Evolutionary conservation across 2,329 filamentous ascomycete genomes (phyloP).

Genomic region (Amauroascus niger): DNA sequence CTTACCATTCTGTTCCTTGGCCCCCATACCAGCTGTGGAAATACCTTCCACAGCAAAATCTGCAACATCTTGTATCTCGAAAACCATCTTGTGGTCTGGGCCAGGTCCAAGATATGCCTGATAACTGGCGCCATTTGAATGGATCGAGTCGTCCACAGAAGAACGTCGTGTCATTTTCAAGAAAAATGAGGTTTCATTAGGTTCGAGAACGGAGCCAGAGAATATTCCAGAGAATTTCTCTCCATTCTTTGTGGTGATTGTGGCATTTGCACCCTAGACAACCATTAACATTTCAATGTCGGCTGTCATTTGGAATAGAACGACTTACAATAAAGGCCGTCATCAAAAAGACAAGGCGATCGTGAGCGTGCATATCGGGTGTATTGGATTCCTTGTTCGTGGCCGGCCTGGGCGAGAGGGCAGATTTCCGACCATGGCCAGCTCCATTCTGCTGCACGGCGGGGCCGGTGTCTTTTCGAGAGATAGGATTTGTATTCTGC

Average conservation of each 20-base stretch:
- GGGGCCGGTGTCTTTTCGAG: conserved; percentile 42
- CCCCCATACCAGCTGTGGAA: conserved; percentile 42
- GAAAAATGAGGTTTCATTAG: conserved; percentile 45
- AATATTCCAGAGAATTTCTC: conserved; percentile 54
- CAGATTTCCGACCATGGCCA: conserved; percentile 36
- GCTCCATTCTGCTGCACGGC: conserved; percentile 45
- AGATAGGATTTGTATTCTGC: conserved; percentile 52
- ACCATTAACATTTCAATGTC: conserved; percentile 4
- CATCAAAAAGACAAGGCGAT: conserved; percentile 50
- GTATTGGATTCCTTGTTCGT: conserved; percentile 42
- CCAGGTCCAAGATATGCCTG: conserved; percentile 34
- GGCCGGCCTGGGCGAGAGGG: conserved; percentile 30
- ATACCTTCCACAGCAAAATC: conserved; percentile 49
- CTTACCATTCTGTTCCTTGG: conserved; percentile 51
- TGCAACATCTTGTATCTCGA: conserved; percentile 52
- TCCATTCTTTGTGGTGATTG: conserved; percentile 50
- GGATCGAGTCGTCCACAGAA: conserved; percentile 27
- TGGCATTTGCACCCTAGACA: conserved; percentile 46
- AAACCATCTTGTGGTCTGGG: conserved; percentile 46
- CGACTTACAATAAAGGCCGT: conserved; percentile 49
- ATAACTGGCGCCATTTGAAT: conserved; percentile 37
- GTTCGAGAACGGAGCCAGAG: conserved; percentile 46
- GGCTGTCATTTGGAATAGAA: background rate
- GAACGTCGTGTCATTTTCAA: conserved; percentile 56
- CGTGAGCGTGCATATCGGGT: conserved; percentile 50